These are phyloP conservation scores for Auricularia cornea DNA, from an alignment of 768 basidiomycete species.

Conservation along the genomic window DNA sequence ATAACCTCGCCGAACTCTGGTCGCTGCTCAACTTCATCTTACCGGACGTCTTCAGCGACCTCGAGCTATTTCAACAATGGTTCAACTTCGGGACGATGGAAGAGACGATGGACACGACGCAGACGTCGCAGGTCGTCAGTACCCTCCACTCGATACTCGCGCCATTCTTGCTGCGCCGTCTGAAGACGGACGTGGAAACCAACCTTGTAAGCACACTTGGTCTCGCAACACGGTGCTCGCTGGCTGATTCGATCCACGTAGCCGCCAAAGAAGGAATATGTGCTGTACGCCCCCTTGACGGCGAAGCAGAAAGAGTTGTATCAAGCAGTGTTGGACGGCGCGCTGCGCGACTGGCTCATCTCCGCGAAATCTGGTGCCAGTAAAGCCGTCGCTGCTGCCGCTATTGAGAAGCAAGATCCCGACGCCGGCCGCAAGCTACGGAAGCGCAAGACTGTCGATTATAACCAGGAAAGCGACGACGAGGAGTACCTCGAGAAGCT, in stretches of 20 bases:
- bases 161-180: constrained; percentile 86
- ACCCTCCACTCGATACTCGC: constrained; percentile 86
- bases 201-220: constrained; percentile 31
- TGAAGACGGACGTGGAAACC: constrained; percentile 82
- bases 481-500: constrained; percentile 58
- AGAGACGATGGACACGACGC: constrained; percentile 44
- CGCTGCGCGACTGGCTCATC: constrained; percentile 43
- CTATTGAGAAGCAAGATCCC: constrained; percentile 15
- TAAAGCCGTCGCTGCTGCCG: constrained; percentile 15
- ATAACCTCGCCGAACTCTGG: constrained; percentile 94
- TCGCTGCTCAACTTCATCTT: constrained; percentile 91
- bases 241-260: background rate
- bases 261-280: constrained; percentile 81
- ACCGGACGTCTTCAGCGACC: constrained; percentile 85
- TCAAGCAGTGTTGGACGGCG: constrained; percentile 65
- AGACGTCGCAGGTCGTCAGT: constrained; percentile 59
- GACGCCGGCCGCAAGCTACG: constrained; percentile 25
- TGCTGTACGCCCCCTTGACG: constrained; percentile 85
- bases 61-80: constrained; percentile 89
- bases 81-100: constrained; percentile 66
- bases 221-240: background rate
- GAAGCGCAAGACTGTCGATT: constrained; percentile 34
- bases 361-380: constrained; percentile 40
- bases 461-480: constrained; percentile 48
- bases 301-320: constrained; percentile 78